Evolutionary conservation across 2,329 filamentous ascomycete genomes (phyloP).

Genomic region (Trichoderma citrinoviride): DNA sequence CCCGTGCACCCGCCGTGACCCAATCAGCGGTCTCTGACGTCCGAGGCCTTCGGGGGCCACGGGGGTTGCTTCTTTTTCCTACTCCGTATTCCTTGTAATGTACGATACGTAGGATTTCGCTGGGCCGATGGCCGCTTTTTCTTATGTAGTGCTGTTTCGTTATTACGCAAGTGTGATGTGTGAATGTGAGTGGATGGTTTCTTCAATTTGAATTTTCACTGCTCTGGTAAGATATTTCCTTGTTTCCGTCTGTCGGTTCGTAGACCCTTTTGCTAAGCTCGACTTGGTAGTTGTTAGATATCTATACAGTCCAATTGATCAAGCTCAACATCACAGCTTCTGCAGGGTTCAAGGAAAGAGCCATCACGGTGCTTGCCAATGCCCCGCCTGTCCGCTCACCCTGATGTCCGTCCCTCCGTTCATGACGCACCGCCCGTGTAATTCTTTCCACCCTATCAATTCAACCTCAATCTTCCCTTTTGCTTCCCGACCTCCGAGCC

Average conservation of each 20-base stretch:
- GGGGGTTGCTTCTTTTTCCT: not conserved
- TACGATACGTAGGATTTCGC: too few relatives aligned
- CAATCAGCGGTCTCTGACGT: slow-evolving; percentile 6
- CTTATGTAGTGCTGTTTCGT: too few relatives aligned
- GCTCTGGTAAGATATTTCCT: not conserved
- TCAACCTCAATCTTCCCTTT: too few relatives aligned
- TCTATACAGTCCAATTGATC: not conserved
- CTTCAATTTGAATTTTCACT: not conserved
- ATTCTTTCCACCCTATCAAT: not conserved
- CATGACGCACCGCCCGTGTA: slow-evolving; percentile 5
- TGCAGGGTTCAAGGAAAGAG: not conserved
- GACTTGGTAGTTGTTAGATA: not conserved
- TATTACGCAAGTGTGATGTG: slow-evolving; percentile 25
- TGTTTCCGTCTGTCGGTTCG: not conserved
- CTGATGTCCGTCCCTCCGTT: slow-evolving; percentile 10
- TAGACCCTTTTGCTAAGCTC: too few relatives aligned
- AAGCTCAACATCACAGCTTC: too few relatives aligned
- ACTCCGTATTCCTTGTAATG: too few relatives aligned
- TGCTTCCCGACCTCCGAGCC: not conserved
- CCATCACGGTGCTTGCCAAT: slow-evolving; percentile 2
- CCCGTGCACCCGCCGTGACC: not conserved
- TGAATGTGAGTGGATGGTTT: not conserved
- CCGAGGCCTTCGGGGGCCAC: slow-evolving; percentile 9
- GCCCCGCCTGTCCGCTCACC: not conserved
- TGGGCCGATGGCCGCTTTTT: not conserved